Base-by-base conservation (phyloP, 148 eudicot genomes). In the Salicornia ramosissima region DNA sequence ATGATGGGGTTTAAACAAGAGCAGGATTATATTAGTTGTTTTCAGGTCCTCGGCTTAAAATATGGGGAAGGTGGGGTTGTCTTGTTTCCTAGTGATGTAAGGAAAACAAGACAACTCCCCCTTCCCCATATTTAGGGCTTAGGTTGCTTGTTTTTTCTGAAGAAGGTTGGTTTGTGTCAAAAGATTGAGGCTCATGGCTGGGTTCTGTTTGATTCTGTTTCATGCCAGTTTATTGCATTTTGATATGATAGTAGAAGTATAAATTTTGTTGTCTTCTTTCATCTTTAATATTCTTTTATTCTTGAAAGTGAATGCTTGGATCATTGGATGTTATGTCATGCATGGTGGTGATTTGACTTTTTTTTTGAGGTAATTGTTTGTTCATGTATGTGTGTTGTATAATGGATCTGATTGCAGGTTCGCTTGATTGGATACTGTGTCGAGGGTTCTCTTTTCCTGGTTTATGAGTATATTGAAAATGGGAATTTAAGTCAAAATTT, bases 371-470 rank as follows among this genome's bases (percentile, higher is more conserved):
- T n/a, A n/a, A n/a, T n/a, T n/a, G n/a, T n/a, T n/a, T n/a, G n/a
- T n/a, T n/a, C n/a, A n/a, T n/a, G n/a, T 22, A 49, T 49, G 1
- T 49, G 24, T 49, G 53, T 0, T 4, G 40, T 50, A 11, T 54
- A 1, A 36, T 64, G 29, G 6, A 29, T 61, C 28, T 26, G 69
- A 62, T 31, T 83, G 78, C 84, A 88, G 94, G 94, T 88, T 50
- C 94, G 90, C 71, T 83, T 91, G 81, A 91, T 91, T 58, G 97
- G 97, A 31, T 91, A 89, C 77, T 91, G 92, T 72, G 88, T 86
- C 9, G 87, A 87, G 80, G 84, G 79, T 53, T 91, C 90, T 55
- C 96, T 89, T 68, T 91, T 85, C 76, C 87, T 91, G 22, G 96
- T 89, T 3, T 91, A 91, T 68, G 97, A 91, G 65, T 91, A 73